Percentiles rank a stretch among this genome's conserved stretches.
These are phyloP conservation scores for Aspergillus sp. DNA, from an alignment of 2,329 filamentous ascomycete species.

Conservation along the genomic window DNA sequence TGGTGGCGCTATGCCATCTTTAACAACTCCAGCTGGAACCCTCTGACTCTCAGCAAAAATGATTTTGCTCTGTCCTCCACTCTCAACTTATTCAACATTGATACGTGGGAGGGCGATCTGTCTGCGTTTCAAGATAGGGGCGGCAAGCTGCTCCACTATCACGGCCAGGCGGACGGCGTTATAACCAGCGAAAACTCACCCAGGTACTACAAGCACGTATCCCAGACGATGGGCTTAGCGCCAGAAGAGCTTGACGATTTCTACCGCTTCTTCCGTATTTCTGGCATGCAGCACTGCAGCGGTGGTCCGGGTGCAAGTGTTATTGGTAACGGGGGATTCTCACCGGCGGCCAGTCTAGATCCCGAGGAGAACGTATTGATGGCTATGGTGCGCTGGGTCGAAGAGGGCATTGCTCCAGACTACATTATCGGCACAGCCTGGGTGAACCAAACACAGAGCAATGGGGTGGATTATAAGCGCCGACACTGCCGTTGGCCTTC, in stretches of 20 bases:
- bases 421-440: slow-evolving; percentile 39
- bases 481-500: slow-evolving; percentile 42
- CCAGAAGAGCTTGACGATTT: slow-evolving; percentile 33
- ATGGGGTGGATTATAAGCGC: slow-evolving; percentile 40
- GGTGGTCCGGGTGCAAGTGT: slow-evolving; percentile 38
- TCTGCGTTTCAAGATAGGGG: slow-evolving; percentile 41
- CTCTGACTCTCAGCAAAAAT: slow-evolving; percentile 31
- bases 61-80: slow-evolving; percentile 32
- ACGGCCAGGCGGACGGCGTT: slow-evolving; percentile 42
- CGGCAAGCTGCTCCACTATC: slow-evolving; percentile 39
- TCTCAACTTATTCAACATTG: slow-evolving; percentile 46
- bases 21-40: slow-evolving; percentile 35
- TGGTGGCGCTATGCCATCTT: slow-evolving; percentile 44
- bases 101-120: slow-evolving; percentile 46
- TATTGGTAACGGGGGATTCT: slow-evolving; percentile 29
- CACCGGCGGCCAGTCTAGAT: slow-evolving; percentile 16
- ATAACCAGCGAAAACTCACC: slow-evolving; percentile 50
- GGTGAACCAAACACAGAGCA: slow-evolving; percentile 35
- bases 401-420: slow-evolving; percentile 37
- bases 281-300: slow-evolving; percentile 50
- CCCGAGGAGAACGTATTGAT: slow-evolving; percentile 44
- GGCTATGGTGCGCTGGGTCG: slow-evolving; percentile 48
- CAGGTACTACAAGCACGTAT: slow-evolving; percentile 49
- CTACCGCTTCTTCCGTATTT: slow-evolving; percentile 48
- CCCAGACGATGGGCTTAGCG: slow-evolving; percentile 29